These are phyloP conservation scores for Colletotrichum liaoningense DNA, from an alignment of 2,329 filamentous ascomycete genomes.

Conservation along the genomic window DNA sequence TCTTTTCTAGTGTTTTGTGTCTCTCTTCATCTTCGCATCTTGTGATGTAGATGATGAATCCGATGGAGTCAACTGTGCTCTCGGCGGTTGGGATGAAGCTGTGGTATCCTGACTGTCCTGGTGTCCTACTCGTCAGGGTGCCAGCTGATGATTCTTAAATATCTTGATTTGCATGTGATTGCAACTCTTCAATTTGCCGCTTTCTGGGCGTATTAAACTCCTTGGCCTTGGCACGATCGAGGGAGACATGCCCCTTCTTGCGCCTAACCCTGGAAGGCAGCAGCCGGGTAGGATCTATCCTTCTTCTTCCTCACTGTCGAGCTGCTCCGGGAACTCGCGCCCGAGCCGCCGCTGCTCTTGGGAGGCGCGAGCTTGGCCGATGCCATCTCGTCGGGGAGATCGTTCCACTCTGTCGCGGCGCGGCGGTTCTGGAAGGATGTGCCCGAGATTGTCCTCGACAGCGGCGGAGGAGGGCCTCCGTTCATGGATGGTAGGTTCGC, in stretches of 20 bases:
- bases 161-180: not conserved
- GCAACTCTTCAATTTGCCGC: not conserved
- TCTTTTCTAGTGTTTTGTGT: not conserved
- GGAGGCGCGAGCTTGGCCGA: conserved; percentile 41
- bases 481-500: conserved; percentile 44
- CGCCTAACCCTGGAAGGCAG: conserved; percentile 64
- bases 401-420: conserved; percentile 74
- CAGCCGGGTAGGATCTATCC: conserved; percentile 71
- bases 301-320: conserved; percentile 66
- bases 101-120: not conserved
- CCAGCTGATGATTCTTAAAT: not conserved
- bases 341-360: conserved; percentile 46
- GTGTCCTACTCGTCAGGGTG: too few species aligned
- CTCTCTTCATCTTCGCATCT: too few species aligned
- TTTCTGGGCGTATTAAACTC: too few species aligned
- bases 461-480: conserved; percentile 34
- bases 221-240: too few species aligned
- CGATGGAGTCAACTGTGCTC: too few species aligned
- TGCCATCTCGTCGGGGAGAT: conserved; percentile 70
- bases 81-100: not conserved
- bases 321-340: conserved; percentile 67
- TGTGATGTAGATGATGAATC: not conserved
- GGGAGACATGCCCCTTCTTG: not conserved
- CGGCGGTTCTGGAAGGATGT: conserved; percentile 70
- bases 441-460: conserved; percentile 41